These are phyloP conservation scores for Colletotrichum spinosum DNA, from an alignment of 2,329 filamentous ascomycete species.

Conservation along the genomic window DNA sequence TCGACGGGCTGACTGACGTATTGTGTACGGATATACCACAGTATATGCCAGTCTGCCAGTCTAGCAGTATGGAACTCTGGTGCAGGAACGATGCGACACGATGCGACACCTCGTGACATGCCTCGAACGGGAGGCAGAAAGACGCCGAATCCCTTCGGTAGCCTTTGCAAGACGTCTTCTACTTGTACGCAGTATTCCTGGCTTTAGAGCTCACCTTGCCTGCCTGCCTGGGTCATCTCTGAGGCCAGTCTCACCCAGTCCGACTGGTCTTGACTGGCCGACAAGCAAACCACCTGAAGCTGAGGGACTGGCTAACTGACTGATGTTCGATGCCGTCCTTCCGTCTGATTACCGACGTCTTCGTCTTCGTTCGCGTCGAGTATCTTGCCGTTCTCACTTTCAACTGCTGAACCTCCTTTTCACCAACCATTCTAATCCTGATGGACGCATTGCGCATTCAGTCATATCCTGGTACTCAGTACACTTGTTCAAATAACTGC, in stretches of 20 bases:
- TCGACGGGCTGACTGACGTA: constrained; percentile 4
- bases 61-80: constrained; percentile 6
- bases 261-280: too few relatives aligned
- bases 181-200: too few relatives aligned
- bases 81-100: constrained; percentile 14
- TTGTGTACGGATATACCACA: constrained; percentile 20
- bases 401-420: constrained; percentile 13
- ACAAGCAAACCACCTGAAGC: too few relatives aligned
- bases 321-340: constrained; percentile 14
- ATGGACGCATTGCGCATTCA: too few relatives aligned
- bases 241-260: too few relatives aligned
- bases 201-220: constrained; percentile 22
- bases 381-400: constrained; percentile 32
- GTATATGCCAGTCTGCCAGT: constrained; percentile 28
- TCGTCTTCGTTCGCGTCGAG: constrained; percentile 13
- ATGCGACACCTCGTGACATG: constrained; percentile 21
- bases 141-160: constrained; percentile 15
- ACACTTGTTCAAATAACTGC: not conserved
- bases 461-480: too few relatives aligned
- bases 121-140: constrained; percentile 1
- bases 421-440: not conserved
- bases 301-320: too few relatives aligned
- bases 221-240: too few relatives aligned
- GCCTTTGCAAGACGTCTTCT: constrained; percentile 2
- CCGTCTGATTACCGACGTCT: constrained; percentile 16